Base-by-base conservation (phyloP, 495 filamentous ascomycete genomes). In the Pseudevernia furfuracea region DNA sequence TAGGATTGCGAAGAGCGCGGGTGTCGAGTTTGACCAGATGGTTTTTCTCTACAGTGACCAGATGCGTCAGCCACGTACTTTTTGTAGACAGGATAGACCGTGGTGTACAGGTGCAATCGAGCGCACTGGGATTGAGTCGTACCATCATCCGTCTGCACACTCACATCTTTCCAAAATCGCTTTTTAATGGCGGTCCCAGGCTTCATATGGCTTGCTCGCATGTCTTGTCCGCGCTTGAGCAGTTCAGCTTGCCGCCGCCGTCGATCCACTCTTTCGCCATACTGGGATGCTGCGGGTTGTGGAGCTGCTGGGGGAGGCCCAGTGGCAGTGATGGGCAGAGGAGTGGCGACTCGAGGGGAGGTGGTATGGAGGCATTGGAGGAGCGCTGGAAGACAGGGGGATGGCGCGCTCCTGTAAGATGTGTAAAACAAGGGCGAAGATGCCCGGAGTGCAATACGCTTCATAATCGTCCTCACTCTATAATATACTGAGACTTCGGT, bases 281-380 rank as follows among this genome's bases (percentile, higher is more conserved):
- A 79, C 71, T 81, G 75, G 28, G 76, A 71, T 71, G 82, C 75
- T 5, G 80, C 72, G 14, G 90, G 84, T 19, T 80, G 73, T 1
- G 92, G 92, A 12, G 88, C 82, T 67, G 84, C 80, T 2, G 93
- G 93, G 5, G 93, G 93, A 52, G 93, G 93, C 7, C 90, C 93
- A 60, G 90, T 85, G 30, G 89, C 86, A 46, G 89, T 90, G 60
- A 90, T 81, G 38, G 91, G 86, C 25, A 87, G 79, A 25, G 85
- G 80, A 58, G 78, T 81, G 19, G 87, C 87, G 34, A 74, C 72
- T 59, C 72, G 71, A n/a, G 76, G 66, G 15, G 79, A 46, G 9
- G 80, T 79, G 7, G 79, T 82, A 71, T 86, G 82, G n/a, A 89
- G 77, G 66, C 68, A 78, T 68, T 62, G 66, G 28, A 60, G 25